Conservation (phyloP, 2,329 filamentous ascomycete genomes). For the Pyricularia sp. region DNA sequence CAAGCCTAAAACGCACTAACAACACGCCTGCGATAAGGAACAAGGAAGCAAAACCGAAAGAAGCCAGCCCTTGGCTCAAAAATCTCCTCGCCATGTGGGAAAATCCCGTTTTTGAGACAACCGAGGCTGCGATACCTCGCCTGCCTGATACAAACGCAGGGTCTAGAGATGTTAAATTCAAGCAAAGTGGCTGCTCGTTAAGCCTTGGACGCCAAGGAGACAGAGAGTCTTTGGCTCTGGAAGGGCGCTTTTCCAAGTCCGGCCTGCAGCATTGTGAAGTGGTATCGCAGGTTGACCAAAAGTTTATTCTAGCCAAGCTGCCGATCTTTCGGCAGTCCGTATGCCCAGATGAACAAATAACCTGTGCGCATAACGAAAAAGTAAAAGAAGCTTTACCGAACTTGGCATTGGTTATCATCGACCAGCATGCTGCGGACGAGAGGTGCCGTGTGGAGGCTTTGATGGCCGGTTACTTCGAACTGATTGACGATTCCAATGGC, state of each 20-base stretch:
- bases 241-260: slow-evolving; percentile 45
- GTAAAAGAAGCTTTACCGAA: slow-evolving; percentile 4
- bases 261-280: slow-evolving; percentile 48
- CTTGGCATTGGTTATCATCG: slow-evolving; percentile 56
- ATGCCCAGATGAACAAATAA: not conserved
- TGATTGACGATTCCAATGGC: not conserved
- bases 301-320: slow-evolving; percentile 69
- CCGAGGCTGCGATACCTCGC: slow-evolving; percentile 31
- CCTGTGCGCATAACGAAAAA: not conserved
- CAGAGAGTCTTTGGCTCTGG: slow-evolving; percentile 12
- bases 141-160: not conserved
- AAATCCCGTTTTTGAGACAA: slow-evolving; percentile 58
- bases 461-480: slow-evolving; percentile 38
- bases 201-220: not conserved
- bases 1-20: not conserved
- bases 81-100: slow-evolving; percentile 53
- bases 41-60: not conserved
- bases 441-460: slow-evolving; percentile 66
- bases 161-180: not conserved
- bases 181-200: not conserved
- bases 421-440: slow-evolving; percentile 94
- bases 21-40: not conserved
- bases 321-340: slow-evolving; percentile 8
- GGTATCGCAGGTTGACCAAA: slow-evolving; percentile 73
- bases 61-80: slow-evolving; percentile 39